Evolutionary conservation across 148 eudicot genomes (phyloP).

Genomic region (Vaccinium vitisidaea): DNA sequence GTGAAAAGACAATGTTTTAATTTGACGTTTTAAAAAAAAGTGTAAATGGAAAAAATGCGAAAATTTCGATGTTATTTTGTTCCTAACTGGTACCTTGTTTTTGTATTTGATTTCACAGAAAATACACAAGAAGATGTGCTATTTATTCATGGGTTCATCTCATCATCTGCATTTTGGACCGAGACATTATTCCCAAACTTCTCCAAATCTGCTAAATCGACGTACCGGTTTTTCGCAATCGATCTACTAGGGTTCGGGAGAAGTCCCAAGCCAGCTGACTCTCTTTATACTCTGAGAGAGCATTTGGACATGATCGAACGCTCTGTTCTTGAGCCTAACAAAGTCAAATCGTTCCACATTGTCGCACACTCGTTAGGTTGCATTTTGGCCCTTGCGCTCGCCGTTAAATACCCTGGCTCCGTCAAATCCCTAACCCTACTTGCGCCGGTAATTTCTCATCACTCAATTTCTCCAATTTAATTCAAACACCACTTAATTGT

Average conservation of each 20-base stretch:
- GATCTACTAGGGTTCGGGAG: conserved; percentile 89
- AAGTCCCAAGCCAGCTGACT: conserved; percentile 87
- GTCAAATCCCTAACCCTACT: conserved; percentile 82
- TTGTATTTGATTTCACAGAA: conserved; percentile 26
- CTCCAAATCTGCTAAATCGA: conserved; percentile 53
- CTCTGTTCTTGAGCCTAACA: conserved; percentile 56
- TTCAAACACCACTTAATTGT: not conserved
- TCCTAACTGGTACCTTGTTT: not conserved
- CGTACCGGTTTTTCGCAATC: conserved; percentile 69
- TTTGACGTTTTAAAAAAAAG: no score
- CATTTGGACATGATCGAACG: conserved; percentile 89
- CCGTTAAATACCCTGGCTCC: conserved; percentile 63
- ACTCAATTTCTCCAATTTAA: not conserved
- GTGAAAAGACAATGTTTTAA: no score
- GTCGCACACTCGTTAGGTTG: conserved; percentile 96
- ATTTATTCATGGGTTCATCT: conserved; percentile 89
- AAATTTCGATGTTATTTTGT: no score
- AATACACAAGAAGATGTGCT: conserved; percentile 61
- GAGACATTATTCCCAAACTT: conserved; percentile 86
- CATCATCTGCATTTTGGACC: conserved; percentile 91
- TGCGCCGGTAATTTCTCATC: conserved; percentile 68
- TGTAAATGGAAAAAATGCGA: no score
- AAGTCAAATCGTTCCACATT: conserved; percentile 77
- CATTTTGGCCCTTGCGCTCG: conserved; percentile 84
- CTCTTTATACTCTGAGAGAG: conserved; percentile 74